phyloP scores from a whole-genome alignment of 1,284 basidiomycete genomes.

The Cutaneotrichosporon mucoides region DNA sequence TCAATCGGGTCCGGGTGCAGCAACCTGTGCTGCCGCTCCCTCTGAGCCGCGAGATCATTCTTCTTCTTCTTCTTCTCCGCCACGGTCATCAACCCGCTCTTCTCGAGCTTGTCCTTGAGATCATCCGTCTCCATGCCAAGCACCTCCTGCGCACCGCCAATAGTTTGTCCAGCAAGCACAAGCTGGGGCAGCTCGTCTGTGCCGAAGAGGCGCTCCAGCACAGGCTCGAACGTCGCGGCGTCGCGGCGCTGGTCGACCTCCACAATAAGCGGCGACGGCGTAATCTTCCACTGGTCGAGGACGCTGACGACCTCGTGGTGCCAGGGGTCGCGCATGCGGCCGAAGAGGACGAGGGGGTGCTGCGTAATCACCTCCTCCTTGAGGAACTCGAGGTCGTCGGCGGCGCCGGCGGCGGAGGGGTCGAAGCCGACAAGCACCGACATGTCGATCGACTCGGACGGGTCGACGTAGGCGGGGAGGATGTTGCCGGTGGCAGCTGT shows the following conservation, averaged over 20 bases:
- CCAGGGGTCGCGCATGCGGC: constrained; percentile 59
- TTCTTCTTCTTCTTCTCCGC: constrained; percentile 51
- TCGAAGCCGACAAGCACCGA: constrained; percentile 78
- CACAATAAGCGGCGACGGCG: constrained; percentile 64
- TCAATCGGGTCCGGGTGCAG: constrained; percentile 9
- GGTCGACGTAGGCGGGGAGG: constrained; percentile 64
- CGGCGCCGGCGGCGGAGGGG: constrained; percentile 57
- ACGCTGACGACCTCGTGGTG: constrained; percentile 63
- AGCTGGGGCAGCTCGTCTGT: constrained; percentile 61
- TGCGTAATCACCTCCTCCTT: constrained; percentile 58
- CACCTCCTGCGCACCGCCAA: constrained; percentile 60
- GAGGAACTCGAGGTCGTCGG: constrained; percentile 46
- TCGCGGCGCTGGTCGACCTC: constrained; percentile 67
- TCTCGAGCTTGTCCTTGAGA: constrained; percentile 56
- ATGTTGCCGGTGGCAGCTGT: constrained; percentile 72
- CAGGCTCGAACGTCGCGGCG: constrained; percentile 52
- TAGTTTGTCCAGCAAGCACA: constrained; percentile 61
- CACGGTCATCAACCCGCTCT: constrained; percentile 56
- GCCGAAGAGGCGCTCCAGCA: constrained; percentile 58
- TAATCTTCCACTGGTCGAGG: constrained; percentile 59
- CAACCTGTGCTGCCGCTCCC: constrained; percentile 5
- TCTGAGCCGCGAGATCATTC: constrained; percentile 1
- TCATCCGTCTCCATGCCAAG: constrained; percentile 52
- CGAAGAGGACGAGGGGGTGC: constrained; percentile 72
- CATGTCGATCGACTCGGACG: constrained; percentile 64